Base-by-base conservation (phyloP, 176 grass and related monocot genomes). In the Thinopyrum elongatum region DNA sequence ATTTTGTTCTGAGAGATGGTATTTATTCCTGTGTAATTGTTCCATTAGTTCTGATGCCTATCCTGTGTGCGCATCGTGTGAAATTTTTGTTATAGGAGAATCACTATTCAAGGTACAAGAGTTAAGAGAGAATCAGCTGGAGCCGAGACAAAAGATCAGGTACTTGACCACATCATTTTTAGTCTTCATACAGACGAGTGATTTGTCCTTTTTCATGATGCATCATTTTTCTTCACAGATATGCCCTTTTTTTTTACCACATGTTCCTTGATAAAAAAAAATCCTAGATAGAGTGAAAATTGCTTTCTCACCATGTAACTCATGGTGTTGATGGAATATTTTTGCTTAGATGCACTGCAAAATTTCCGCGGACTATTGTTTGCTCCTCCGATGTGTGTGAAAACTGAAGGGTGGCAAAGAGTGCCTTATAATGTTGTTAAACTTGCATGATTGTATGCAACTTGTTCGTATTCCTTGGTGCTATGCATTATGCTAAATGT, bases 121-220 rank as follows among this genome's bases (percentile, higher is more conserved):
- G 77, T 92, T 66, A 96, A 94, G 87, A 90, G 86, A 87, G 97
- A 96, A 86, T 82, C 84, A 82, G 39, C 80, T 81, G 97, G 94
- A 82, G 86, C 62, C 74, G 90, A 93, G 35, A 41, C 61, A 71
- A 88, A 80, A 79, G 62, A 90, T 74, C 94, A 88, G 94, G 97
- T 99, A 83, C 80, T 70, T 68, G 80, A 35, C n/a, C 76, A 13
- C 83, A 74, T 58, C 30, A 58, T 58, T 58, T 55, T 58, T 58
- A 58, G 55, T 78, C 47, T 80, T 51, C 38, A 53, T 47, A 25
- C 21, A 53, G 25, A 75, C 5, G 26, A 46, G 21, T n/a, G 8
- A 12, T 63, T 63, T 25, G 30, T 4, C 8, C 30, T 68, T 26
- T 12, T 15, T 77, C 60, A 16, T 75, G 35, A 44, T 12, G 6